phyloP scores from a whole-genome alignment of 1,284 basidiomycete species.

The Fomes fomentarius region DNA sequence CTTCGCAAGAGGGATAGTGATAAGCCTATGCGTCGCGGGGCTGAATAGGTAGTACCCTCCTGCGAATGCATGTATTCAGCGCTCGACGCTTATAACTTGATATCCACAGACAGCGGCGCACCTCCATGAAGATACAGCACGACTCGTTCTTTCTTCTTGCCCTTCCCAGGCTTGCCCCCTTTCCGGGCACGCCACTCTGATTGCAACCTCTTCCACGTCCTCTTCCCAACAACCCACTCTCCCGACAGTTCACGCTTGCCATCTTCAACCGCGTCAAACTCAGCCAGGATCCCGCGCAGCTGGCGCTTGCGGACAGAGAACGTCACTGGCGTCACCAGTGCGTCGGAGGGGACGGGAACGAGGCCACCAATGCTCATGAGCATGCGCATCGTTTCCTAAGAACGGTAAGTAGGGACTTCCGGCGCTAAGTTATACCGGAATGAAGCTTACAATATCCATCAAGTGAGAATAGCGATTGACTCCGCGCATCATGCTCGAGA shows the following conservation, averaged over 20 bases:
- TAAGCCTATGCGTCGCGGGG: slow-evolving; percentile 90
- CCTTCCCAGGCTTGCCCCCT: slow-evolving; percentile 23
- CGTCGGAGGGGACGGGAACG: slow-evolving; percentile 90
- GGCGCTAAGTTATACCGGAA: neutral
- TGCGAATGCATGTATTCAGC: slow-evolving; percentile 29
- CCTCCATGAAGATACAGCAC: slow-evolving; percentile 96
- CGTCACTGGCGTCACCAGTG: slow-evolving; percentile 93
- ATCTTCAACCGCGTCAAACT: slow-evolving; percentile 74
- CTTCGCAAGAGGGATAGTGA: slow-evolving; percentile 93
- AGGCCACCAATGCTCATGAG: slow-evolving; percentile 84
- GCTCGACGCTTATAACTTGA: neutral
- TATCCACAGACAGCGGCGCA: slow-evolving; percentile 33
- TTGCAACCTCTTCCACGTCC: slow-evolving; percentile 89
- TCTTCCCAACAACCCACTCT: slow-evolving; percentile 96
- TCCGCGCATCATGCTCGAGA: slow-evolving; percentile 86
- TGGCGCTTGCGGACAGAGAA: slow-evolving; percentile 80
- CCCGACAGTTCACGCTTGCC: slow-evolving; percentile 84
- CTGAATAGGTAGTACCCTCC: slow-evolving; percentile 95
- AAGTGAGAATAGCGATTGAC: slow-evolving; percentile 84
- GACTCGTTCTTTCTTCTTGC: slow-evolving; percentile 71
- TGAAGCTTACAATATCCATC: slow-evolving; percentile 79
- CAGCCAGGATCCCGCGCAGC: slow-evolving; percentile 78
- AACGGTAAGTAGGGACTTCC: neutral
- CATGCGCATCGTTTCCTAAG: slow-evolving; percentile 72
- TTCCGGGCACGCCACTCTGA: slow-evolving; percentile 69